Evolutionary conservation across 306 rosid genomes (phyloP).

Genomic region (Inga oerstediana): DNA sequence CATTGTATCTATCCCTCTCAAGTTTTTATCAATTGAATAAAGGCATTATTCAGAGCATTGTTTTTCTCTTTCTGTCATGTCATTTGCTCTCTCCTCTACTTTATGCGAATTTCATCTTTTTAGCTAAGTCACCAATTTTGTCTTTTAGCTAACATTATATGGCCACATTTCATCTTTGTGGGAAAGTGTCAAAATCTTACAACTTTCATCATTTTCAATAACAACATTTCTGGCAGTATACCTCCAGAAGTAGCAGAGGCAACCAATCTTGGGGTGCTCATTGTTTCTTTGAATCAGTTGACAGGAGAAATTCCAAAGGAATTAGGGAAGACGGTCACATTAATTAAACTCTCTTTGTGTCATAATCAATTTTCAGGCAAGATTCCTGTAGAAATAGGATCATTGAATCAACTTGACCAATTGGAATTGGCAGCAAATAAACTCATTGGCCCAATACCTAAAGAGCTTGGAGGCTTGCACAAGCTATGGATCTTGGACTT

Average conservation of each 20-base stretch:
- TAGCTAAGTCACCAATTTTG: too few species aligned
- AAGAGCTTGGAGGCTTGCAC: constrained; percentile 5
- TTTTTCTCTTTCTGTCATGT: too few species aligned
- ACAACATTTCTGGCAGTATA: neutral
- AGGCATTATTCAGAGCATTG: too few species aligned
- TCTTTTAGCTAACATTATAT: neutral
- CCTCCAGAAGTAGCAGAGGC: neutral
- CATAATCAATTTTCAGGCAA: neutral
- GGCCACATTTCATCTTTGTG: constrained; percentile 34
- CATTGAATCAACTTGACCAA: neutral
- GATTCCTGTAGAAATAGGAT: neutral
- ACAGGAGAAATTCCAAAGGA: constrained; percentile 1
- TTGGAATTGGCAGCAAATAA: constrained; percentile 7
- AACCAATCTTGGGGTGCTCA: neutral
- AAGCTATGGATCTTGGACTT: constrained; percentile 1
- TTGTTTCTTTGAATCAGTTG: neutral
- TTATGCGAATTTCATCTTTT: too few species aligned
- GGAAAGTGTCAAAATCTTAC: constrained; percentile 9
- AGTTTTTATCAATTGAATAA: too few species aligned
- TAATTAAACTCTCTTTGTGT: neutral
- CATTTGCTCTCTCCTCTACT: too few species aligned
- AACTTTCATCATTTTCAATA: neutral
- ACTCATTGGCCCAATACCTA: neutral
- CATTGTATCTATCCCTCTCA: too few species aligned
- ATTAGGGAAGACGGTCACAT: neutral